phyloP scores from a whole-genome alignment of 1,139 yeast genomes.

The Debaryomycetaceae sp. region DNA sequence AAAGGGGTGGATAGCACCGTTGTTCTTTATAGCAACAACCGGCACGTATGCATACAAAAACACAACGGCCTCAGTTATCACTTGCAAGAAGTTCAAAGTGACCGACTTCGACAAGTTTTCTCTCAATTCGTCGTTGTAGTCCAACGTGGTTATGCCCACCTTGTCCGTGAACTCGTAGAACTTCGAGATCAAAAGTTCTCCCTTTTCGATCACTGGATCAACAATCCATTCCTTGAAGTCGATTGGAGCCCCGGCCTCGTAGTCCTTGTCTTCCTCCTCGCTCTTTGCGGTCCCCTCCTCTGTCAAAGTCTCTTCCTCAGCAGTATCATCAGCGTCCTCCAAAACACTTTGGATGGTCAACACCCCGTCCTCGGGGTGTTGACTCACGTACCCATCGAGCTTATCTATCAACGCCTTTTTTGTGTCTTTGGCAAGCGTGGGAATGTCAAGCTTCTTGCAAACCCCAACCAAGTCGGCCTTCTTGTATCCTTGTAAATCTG shows the following conservation, averaged over 20 bases:
- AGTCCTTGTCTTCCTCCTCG: slow-evolving; percentile 28
- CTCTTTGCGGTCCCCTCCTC: slow-evolving; percentile 22
- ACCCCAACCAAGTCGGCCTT: slow-evolving; percentile 40
- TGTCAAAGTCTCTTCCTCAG: slow-evolving; percentile 19
- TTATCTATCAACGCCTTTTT: slow-evolving; percentile 42
- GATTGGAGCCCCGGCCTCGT: slow-evolving; percentile 40
- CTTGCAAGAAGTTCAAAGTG: slow-evolving; percentile 42
- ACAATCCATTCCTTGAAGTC: slow-evolving; percentile 34
- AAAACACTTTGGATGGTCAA: slow-evolving; percentile 22
- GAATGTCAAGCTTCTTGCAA: slow-evolving; percentile 34
- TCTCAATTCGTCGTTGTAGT: slow-evolving; percentile 44
- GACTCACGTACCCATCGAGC: slow-evolving; percentile 34
- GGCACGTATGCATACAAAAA: slow-evolving; percentile 36
- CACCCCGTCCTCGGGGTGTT: slow-evolving; percentile 37
- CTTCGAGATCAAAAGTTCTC: slow-evolving; percentile 26
- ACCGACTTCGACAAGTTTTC: slow-evolving; percentile 49
- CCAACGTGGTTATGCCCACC: slow-evolving; percentile 39
- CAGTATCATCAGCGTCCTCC: slow-evolving; percentile 20
- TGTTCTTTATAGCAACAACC: slow-evolving; percentile 37
- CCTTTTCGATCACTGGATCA: slow-evolving; percentile 36
- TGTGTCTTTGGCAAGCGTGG: slow-evolving; percentile 37
- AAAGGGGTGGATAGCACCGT: slow-evolving; percentile 36
- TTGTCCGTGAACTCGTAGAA: slow-evolving; percentile 36
- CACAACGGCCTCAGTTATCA: slow-evolving; percentile 34
- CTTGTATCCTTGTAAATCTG: slow-evolving; percentile 27